These are phyloP conservation scores for Pichia rugopelliculosa DNA, from an alignment of 805 yeast species.

Conservation along the genomic window DNA sequence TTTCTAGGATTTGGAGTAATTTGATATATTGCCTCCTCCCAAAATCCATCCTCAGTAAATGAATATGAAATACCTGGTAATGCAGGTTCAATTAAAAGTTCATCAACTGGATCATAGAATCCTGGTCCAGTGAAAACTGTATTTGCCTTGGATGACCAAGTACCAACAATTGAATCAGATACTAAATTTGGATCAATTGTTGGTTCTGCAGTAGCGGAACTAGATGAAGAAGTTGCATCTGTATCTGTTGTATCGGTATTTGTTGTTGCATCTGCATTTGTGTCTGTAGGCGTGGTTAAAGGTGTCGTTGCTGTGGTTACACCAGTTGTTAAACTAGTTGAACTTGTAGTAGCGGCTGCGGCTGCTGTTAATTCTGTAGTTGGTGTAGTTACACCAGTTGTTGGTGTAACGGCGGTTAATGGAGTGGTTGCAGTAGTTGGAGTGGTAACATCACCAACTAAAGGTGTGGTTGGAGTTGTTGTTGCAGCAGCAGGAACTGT, in stretches of 20 bases:
- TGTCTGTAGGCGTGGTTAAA: no score
- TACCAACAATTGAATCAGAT: conserved; percentile 51
- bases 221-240: neutral
- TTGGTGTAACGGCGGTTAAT: neutral
- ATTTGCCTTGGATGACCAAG: conserved; percentile 93
- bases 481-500: conserved; percentile 9
- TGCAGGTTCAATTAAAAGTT: conserved; percentile 88
- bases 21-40: conserved; percentile 83
- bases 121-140: conserved; percentile 96
- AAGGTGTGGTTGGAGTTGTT: conserved; percentile 11
- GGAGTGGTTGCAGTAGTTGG: conserved; percentile 9
- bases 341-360: conserved; percentile 11
- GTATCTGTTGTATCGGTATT: conserved; percentile 13
- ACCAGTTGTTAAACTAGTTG: conserved; percentile 8
- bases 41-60: conserved; percentile 87
- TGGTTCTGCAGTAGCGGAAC: conserved; percentile 6
- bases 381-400: neutral
- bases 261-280: conserved; percentile 18
- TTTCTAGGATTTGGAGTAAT: conserved; percentile 61
- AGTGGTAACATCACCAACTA: conserved; percentile 10
- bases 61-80: conserved; percentile 91
- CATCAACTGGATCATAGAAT: conserved; percentile 94
- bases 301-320: conserved; percentile 12
- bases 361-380: neutral
- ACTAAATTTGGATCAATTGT: conserved; percentile 2